Evolutionary conservation across 202 grass and related monocot species (phyloP).

Genomic region (Dendrocalamus latiflorus): DNA sequence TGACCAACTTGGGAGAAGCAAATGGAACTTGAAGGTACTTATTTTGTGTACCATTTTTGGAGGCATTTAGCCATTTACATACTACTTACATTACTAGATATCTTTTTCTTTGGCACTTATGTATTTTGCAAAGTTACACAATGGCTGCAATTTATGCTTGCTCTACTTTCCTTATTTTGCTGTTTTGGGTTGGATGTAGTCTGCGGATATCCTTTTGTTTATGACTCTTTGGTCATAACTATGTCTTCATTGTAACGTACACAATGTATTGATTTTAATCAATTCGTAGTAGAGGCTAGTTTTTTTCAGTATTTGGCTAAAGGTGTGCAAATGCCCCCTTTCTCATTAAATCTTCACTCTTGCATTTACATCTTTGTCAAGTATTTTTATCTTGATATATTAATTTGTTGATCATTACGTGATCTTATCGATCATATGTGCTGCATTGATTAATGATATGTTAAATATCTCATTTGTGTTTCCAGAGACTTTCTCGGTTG

Average conservation of each 20-base stretch:
- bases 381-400: background rate
- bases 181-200: slow-evolving; percentile 7
- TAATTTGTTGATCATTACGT: background rate
- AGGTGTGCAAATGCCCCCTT: background rate
- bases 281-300: background rate
- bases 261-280: background rate
- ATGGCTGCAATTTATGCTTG: background rate
- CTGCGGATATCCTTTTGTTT: background rate
- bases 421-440: slow-evolving; percentile 9
- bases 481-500: slow-evolving; percentile 63
- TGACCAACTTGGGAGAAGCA: slow-evolving; percentile 66
- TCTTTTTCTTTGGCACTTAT: background rate
- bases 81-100: background rate
- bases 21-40: slow-evolving; percentile 75
- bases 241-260: background rate
- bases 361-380: slow-evolving; percentile 17
- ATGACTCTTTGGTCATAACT: background rate
- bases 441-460: background rate
- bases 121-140: background rate
- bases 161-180: background rate
- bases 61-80: slow-evolving; percentile 15
- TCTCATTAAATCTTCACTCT: background rate
- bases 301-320: slow-evolving; percentile 7
- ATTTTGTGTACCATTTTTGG: slow-evolving; percentile 10
- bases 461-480: slow-evolving; percentile 12